phyloP scores from a whole-genome alignment of 805 yeast species.

The Diddensiella caesifluorescens region DNA sequence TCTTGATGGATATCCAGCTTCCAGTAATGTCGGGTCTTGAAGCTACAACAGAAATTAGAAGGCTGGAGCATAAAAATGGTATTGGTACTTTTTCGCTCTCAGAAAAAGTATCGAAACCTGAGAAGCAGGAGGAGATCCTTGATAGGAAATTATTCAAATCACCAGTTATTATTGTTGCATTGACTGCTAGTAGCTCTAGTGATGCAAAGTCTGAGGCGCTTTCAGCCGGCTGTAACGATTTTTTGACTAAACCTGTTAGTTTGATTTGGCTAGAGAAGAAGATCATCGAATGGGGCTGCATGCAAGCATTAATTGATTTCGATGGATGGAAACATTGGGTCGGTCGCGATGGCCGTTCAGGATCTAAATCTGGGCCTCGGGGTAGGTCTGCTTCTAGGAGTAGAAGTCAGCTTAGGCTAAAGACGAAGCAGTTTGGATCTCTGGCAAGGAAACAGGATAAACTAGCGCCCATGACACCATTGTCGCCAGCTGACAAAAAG shows the following conservation, averaged over 20 bases:
- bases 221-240: constrained; percentile 97
- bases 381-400: constrained; percentile 4
- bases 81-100: constrained; percentile 57
- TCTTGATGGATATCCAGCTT: constrained; percentile 93
- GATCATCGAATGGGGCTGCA: constrained; percentile 94
- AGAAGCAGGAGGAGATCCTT: constrained; percentile 45
- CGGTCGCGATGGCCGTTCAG: constrained; percentile 12
- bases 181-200: constrained; percentile 85
- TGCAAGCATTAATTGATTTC: constrained; percentile 95
- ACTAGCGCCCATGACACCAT: no score
- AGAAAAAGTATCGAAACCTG: constrained; percentile 30
- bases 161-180: constrained; percentile 96
- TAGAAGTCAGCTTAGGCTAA: constrained; percentile 1
- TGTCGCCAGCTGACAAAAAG: no score
- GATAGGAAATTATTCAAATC: constrained; percentile 66
- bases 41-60: constrained; percentile 86
- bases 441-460: no score
- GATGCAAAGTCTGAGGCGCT: constrained; percentile 86
- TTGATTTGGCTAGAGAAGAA: constrained; percentile 90
- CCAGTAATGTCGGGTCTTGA: constrained; percentile 96
- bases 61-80: constrained; percentile 71
- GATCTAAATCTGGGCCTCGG: constrained; percentile 7
- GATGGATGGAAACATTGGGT: constrained; percentile 71
- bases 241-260: constrained; percentile 91
- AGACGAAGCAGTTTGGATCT: constrained; percentile 3